Base-by-base conservation (phyloP, 352 stramenopile species). In the Phytophthora citricola region DNA sequence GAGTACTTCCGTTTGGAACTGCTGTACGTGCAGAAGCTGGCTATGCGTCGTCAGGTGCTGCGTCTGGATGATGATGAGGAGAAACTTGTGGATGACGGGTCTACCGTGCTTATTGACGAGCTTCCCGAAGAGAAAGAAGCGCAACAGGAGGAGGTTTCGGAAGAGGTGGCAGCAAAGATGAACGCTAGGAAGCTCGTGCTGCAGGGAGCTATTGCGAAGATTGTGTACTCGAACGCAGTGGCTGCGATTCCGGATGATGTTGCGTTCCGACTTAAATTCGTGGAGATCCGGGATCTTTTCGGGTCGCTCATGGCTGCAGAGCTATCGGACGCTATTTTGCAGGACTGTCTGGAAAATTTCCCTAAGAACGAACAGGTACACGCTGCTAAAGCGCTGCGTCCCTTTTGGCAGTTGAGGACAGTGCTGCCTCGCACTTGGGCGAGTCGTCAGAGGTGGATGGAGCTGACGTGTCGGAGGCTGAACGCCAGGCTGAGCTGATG, bases 1-100 rank as follows among this genome's bases (percentile, higher is more conserved):
- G 90, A 97, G 75, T 97, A 97, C 66, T 97, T 97, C 53, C 84
- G 90, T 29, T 71, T 97, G 10, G 91, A 97, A 60, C 75, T 97
- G 60, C 76, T 95, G 46, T 97, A 97, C 69, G 92, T 97, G 64
- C 85, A 96, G 70, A 97, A 97, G 66, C 75, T 97, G 49, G 79
- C 75, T 17, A 79, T 92, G 45, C 88, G 88, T 62, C 86, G 88
- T 12, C 84, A 93, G 55, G 78, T 95, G 40, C 75, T 95, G 38
- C 78, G 83, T 67, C 73, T 95, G 11, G 83, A 95, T 45, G 81
- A 76, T 2, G 45, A 52, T 14, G 69, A 58, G 34, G 57, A 64
- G 7, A 73, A 63, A 20, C 27, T 26, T 27, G 20, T 58, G 24
- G 55, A 65, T 11, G 68, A 75, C 36, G 66, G 53, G 36, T 68